Conservation (phyloP, 176 grass and related monocot species). For the Hsuehochloa calcarea region DNA sequence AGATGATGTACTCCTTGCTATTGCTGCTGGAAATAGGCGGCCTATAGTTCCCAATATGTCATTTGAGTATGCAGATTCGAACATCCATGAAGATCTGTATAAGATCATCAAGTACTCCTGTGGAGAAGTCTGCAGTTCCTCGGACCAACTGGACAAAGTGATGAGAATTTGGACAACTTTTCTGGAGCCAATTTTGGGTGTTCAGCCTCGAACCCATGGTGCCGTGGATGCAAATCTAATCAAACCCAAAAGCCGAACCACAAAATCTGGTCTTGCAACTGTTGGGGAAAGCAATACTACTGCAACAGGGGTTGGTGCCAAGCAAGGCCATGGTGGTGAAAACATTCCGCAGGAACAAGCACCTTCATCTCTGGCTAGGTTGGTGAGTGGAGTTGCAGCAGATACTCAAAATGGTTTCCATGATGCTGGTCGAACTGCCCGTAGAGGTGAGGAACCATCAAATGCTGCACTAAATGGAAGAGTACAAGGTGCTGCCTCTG, state of each 20-base stretch:
- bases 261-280: constrained; percentile 53
- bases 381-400: constrained; percentile 46
- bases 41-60: constrained; percentile 89
- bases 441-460: constrained; percentile 42
- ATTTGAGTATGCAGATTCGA: constrained; percentile 70
- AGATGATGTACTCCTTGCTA: constrained; percentile 86
- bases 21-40: constrained; percentile 80
- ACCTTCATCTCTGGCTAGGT: constrained; percentile 22
- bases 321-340: constrained; percentile 56
- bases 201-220: constrained; percentile 51
- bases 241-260: constrained; percentile 56
- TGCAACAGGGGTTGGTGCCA: constrained; percentile 26
- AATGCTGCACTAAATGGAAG: constrained; percentile 57
- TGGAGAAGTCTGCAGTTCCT: constrained; percentile 83
- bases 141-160: constrained; percentile 93
- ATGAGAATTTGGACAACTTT: constrained; percentile 87
- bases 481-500: constrained; percentile 33
- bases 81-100: constrained; percentile 86
- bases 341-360: constrained; percentile 41
- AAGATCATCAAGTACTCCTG: constrained; percentile 96
- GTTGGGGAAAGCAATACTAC: constrained; percentile 57
- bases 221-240: constrained; percentile 45
- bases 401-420: constrained; percentile 63
- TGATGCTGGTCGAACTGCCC: constrained; percentile 40
- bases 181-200: constrained; percentile 79